phyloP scores from a whole-genome alignment of 768 basidiomycete species.

The Russula virescens region DNA sequence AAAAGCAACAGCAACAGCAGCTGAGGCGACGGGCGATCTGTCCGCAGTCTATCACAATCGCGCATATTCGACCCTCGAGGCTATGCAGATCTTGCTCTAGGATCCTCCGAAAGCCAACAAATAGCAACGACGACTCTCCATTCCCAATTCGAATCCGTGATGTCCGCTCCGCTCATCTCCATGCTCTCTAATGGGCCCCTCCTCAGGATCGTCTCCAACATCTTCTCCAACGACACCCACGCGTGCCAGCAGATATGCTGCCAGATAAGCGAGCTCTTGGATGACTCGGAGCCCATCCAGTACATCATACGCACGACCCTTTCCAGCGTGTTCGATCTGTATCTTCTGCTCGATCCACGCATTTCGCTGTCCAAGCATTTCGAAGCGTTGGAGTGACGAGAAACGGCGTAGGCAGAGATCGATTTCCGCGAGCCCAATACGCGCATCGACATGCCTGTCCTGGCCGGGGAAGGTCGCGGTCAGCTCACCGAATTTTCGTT shows the following conservation, averaged over 20 bases:
- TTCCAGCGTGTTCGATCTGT: not conserved
- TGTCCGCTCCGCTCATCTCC: not conserved
- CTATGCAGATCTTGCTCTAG: too few relatives aligned
- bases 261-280: not conserved
- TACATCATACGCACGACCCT: not conserved
- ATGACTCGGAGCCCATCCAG: not conserved
- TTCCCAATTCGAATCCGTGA: too few relatives aligned
- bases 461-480: not conserved
- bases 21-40: too few relatives aligned
- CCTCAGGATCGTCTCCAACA: slow-evolving; percentile 4
- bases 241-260: not conserved
- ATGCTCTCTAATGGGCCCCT: slow-evolving; percentile 15
- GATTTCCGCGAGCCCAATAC: not conserved
- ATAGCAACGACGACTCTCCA: too few relatives aligned
- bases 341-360: not conserved
- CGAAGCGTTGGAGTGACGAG: not conserved
- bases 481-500: slow-evolving; percentile 4
- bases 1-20: too few relatives aligned
- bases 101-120: too few relatives aligned
- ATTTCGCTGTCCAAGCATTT: not conserved
- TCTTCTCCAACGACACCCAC: slow-evolving; percentile 1
- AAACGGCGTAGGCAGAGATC: not conserved
- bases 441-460: not conserved
- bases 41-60: too few relatives aligned
- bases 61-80: too few relatives aligned